Percentiles rank a stretch among this genome's conserved stretches.
These are phyloP conservation scores for Globisporangium camurandrum DNA, from an alignment of 352 stramenopile genomes.

Conservation along the genomic window DNA sequence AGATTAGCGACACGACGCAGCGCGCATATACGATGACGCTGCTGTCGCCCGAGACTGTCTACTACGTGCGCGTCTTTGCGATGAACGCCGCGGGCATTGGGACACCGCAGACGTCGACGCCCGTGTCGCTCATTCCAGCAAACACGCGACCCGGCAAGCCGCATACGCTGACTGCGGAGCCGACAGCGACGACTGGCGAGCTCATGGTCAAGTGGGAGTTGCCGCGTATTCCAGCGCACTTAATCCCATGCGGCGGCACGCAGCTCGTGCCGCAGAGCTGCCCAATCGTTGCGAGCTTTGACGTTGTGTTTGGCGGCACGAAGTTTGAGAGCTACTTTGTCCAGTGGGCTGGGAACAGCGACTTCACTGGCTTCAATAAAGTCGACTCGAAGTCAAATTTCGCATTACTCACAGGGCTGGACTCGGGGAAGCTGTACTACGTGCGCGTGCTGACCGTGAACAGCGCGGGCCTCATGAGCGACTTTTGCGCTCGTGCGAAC, in stretches of 20 bases:
- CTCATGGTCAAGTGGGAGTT: slow-evolving; percentile 59
- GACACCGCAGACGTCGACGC: slow-evolving; percentile 44
- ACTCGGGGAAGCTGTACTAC: slow-evolving; percentile 67
- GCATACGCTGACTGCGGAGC: slow-evolving; percentile 29
- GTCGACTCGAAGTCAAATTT: slow-evolving; percentile 54
- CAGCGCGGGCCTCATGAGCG: slow-evolving; percentile 56
- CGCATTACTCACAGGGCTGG: slow-evolving; percentile 51
- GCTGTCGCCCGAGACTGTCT: slow-evolving; percentile 72
- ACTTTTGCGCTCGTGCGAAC: slow-evolving; percentile 63
- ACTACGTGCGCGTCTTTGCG: slow-evolving; percentile 89
- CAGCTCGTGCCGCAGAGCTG: slow-evolving; percentile 44
- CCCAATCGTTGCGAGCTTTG: slow-evolving; percentile 55
- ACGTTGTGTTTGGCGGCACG: slow-evolving; percentile 88
- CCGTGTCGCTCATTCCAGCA: slow-evolving; percentile 35
- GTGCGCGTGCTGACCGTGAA: slow-evolving; percentile 83
- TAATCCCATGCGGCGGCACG: slow-evolving; percentile 62
- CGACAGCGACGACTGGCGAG: slow-evolving; percentile 22
- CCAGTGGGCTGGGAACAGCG: slow-evolving; percentile 75
- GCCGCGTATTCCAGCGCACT: slow-evolving; percentile 52
- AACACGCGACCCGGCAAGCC: slow-evolving; percentile 64
- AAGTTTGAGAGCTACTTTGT: slow-evolving; percentile 90
- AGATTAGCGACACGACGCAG: slow-evolving; percentile 49
- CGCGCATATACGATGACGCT: slow-evolving; percentile 73
- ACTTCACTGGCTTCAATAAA: slow-evolving; percentile 73
- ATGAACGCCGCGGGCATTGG: slow-evolving; percentile 51